Base-by-base conservation (phyloP, 1,284 basidiomycete genomes). In the Marasmius fiardii region DNA sequence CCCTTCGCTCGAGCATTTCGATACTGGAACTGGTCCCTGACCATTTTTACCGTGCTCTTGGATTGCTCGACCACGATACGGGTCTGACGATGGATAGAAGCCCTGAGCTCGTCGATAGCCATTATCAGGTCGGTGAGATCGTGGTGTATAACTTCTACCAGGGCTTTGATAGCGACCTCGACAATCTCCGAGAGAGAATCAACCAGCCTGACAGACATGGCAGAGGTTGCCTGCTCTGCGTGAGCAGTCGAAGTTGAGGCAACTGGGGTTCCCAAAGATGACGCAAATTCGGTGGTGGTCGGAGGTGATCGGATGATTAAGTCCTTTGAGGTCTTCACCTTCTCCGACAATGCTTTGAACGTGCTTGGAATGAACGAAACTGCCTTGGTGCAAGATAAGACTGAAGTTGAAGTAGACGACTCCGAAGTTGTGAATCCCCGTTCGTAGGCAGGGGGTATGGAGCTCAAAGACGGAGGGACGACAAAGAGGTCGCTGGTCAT, bases 61-160 rank as follows among this genome's bases (percentile, higher is more conserved):
- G 80, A 82, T 45, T 82, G 74, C 55, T 75, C 70, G 49, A 81
- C 67, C 49, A 79, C 67, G 20, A 62, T 62, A 31, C 73, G 67
- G n/a, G 76, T 78, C 52, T 82, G 78, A 12, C 65, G 65, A 6
- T 74, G 69, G 54, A 90, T 79, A 33, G 77, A 77, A 20, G 70
- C 68, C 55, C 76, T 70, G 37, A 90, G 75, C 1, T 78, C 81
- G 60, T 89, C 86, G 23, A 88, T 71, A 2, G 83, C 85, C 34
- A 82, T 78, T 41, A 82, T 64, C 33, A 86, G 72, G 62, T 87
- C 86, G 51, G 78, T 73, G 50, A 85, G 63, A 54, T 88, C 84
- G 51, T 71, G 71, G 10, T 73, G 71, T 21, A 81, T 66, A 26
- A 69, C 69, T 16, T 75, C 72, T 4, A 73, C 62, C 33, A 81